phyloP scores from a whole-genome alignment of 2,329 filamentous ascomycete genomes.

The Phialophora verrucosa region DNA sequence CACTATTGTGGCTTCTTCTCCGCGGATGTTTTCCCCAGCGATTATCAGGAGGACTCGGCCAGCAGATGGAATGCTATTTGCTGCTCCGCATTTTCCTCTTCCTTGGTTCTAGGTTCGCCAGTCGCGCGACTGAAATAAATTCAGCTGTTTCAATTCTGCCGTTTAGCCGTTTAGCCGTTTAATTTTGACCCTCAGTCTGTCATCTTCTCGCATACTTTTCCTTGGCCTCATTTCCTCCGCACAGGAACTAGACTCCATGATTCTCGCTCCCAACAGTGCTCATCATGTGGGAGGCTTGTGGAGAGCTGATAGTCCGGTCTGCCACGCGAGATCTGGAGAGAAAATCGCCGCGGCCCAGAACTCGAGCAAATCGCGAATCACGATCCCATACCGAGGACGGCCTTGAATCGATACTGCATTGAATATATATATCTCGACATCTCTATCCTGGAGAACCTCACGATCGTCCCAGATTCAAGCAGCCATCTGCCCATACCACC shows the following conservation, averaged over 20 bases:
- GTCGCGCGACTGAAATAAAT: not conserved
- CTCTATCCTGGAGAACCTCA: not conserved
- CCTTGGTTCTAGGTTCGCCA: not conserved
- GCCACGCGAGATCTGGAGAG: conserved; percentile 14
- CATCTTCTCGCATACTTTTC: too few species aligned
- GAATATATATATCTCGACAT: conserved; percentile 16
- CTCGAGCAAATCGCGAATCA: conserved; percentile 2
- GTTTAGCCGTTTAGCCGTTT: conserved; percentile 18
- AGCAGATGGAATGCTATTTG: conserved; percentile 8
- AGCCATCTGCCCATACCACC: conserved; percentile 2
- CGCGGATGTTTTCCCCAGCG: conserved; percentile 13
- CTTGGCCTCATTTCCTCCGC: too few species aligned
- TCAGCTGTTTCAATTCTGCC: conserved; percentile 1
- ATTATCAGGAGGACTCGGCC: not conserved
- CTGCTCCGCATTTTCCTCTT: conserved; percentile 12
- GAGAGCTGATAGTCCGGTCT: conserved; percentile 4
- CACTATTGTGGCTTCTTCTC: conserved; percentile 5
- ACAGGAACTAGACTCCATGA: conserved; percentile 10
- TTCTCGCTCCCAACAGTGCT: conserved; percentile 9
- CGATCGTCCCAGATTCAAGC: not conserved
- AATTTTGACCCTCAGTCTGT: not conserved
- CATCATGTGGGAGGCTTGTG: conserved; percentile 7
- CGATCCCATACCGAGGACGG: not conserved
- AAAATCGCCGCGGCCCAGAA: conserved; percentile 7
- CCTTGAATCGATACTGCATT: not conserved